Evolutionary conservation across 2,329 filamentous ascomycete genomes (phyloP).

Genomic region (Talaromyces funiculosus): DNA sequence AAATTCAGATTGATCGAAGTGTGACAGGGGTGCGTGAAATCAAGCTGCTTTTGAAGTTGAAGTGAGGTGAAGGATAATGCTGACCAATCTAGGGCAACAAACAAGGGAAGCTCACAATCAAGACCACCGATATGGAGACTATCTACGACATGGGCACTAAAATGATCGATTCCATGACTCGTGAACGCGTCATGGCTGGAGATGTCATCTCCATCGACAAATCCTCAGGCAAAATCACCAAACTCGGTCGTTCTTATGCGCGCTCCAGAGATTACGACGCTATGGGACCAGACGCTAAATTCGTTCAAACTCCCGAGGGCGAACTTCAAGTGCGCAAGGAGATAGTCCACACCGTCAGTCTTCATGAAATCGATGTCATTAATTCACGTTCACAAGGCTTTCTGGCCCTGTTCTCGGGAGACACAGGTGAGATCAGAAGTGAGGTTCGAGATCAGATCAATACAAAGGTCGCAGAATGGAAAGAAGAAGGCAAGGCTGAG

Average conservation of each 20-base stretch:
- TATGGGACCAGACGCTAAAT: slow-evolving; percentile 97
- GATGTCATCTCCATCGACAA: slow-evolving; percentile 99
- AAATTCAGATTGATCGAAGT: slow-evolving; percentile 96
- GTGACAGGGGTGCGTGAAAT: slow-evolving; percentile 65
- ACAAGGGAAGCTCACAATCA: slow-evolving; percentile 98
- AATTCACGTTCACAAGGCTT: slow-evolving; percentile 99
- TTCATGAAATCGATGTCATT: slow-evolving; percentile 99
- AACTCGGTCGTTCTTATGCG: slow-evolving; percentile 89
- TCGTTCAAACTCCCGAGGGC: slow-evolving; percentile 93
- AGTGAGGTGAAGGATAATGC: slow-evolving; percentile 11
- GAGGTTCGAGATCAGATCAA: slow-evolving; percentile 99
- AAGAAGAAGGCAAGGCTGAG: slow-evolving; percentile 97
- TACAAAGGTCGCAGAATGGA: slow-evolving; percentile 98
- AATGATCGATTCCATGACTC: slow-evolving; percentile 99
- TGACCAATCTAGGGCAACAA: slow-evolving; percentile 63
- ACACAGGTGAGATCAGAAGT: slow-evolving; percentile 94
- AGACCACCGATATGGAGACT: slow-evolving; percentile 99
- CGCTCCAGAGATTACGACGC: slow-evolving; percentile 96
- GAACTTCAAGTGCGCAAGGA: slow-evolving; percentile 97
- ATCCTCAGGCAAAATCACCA: slow-evolving; percentile 95
- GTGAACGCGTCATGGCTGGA: slow-evolving; percentile 97
- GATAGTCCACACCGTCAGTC: slow-evolving; percentile 90
- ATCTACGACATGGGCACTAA: slow-evolving; percentile 99
- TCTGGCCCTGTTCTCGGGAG: slow-evolving; percentile 91
- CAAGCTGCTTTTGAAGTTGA: neutral